Evolutionary conservation across 2,329 filamentous ascomycete species (phyloP), one percentile per base, ranked within the genome.

Genomic region (Lasiodiplodia sp.): DNA sequence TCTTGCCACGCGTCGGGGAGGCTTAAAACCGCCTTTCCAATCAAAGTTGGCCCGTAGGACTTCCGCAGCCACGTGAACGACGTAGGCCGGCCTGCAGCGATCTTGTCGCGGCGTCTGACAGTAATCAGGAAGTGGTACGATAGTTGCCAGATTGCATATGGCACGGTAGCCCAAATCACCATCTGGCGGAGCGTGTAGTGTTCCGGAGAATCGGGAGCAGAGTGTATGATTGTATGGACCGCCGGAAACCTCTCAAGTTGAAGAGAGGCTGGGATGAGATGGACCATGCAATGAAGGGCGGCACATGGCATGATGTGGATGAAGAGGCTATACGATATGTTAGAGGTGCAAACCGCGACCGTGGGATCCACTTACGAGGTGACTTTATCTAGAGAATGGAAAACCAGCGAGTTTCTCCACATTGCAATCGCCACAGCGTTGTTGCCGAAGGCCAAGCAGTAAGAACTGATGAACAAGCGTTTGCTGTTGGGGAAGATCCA

Each of bases 241-340:
- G 94, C 95, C 0, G 95, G 94, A 77, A 97, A 98, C 23, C 90
- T 88, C 31, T 84, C 80, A 71, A 86, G 83, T 75, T 96, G 91
- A 52, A 87, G 79, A 25, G 89, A 88, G 1, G 87, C 80, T 0
- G 91, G 81, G 14, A 94, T 85, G 23, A 98, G 85, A 78, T 99
- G 96, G 18, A 97, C 92, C 16, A 99, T 86, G 77, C 93, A 96
- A 80, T 99, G 96, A 14, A 99, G 87, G 1, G 94, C 93, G 6
- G 92, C 95, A 72, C 94, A 97, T 0, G 96, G 96, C 95, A 99
- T 99, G 75, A 99, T 97, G 80, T 99, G 96, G 73, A 99, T 97
- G 83, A 99, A 99, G n/a, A 99, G 86, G 79, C 89, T 91, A 70
- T 7, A 52, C 38, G 25, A 25, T 65, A 25, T 47, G 56, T 65